phyloP scores from a whole-genome alignment of 1,284 basidiomycete species.

The Apiotrichum veenhuisii region DNA sequence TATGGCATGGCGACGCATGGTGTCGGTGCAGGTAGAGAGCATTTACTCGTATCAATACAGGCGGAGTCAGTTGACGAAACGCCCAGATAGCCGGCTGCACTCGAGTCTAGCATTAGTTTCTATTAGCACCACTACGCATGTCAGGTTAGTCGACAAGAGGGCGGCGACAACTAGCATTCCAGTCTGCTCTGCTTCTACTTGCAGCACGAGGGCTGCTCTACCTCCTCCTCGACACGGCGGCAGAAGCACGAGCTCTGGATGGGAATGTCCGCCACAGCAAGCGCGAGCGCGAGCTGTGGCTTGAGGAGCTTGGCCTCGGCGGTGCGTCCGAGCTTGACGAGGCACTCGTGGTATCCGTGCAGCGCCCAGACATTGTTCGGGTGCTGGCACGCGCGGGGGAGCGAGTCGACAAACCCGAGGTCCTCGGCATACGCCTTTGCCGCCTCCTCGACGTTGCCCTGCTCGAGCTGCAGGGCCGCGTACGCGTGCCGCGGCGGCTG shows the following conservation, averaged over 20 bases:
- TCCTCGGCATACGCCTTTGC: conserved; percentile 35
- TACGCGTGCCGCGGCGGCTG: conserved; percentile 43
- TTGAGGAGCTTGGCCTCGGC: conserved; percentile 31
- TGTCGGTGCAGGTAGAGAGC: too few species aligned
- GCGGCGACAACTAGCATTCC: too few species aligned
- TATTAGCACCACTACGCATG: too few species aligned
- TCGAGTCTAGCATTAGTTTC: too few species aligned
- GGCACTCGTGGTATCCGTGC: conserved; percentile 44
- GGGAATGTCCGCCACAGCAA: conserved; percentile 36
- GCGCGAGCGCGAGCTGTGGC: conserved; percentile 31
- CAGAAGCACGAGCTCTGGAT: conserved; percentile 40
- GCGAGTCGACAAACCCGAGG: conserved; percentile 30
- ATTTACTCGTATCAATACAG: too few species aligned
- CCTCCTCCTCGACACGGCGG: conserved; percentile 4
- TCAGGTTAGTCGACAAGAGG: too few species aligned
- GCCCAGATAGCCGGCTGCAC: too few species aligned
- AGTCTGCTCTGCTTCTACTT: too few species aligned
- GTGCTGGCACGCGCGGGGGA: conserved; percentile 38
- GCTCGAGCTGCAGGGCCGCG: conserved; percentile 41
- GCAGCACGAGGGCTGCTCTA: background rate
- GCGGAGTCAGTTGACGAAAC: too few species aligned
- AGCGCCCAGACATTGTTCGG: conserved; percentile 47
- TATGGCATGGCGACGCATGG: too few species aligned
- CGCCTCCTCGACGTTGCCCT: conserved; percentile 34
- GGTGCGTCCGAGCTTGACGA: conserved; percentile 28